Evolutionary conservation across 2,329 filamentous ascomycete species (phyloP), one percentile per base, ranked within the genome.

Genomic region (Pseudomassariella vexata): DNA sequence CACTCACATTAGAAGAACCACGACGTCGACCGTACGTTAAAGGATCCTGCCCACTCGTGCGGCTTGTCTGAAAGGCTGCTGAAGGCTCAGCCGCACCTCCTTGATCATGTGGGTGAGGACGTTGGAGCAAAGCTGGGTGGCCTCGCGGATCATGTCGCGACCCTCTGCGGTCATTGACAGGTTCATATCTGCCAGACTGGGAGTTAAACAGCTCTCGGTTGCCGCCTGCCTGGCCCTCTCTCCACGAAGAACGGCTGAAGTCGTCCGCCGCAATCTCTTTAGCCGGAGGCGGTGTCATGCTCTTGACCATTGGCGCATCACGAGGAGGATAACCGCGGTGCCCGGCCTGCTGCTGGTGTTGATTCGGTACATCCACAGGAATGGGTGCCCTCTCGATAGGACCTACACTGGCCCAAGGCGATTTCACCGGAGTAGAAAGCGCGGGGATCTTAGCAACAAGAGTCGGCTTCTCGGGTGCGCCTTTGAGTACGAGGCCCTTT

Each of bases 251-350:
- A 40, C 92, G 76, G 54, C 82, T 94, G 51, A 95, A 96, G 44
- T 95, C 90, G 56, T 96, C 92, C 0, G 89, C 85, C 5, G 88
- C 86, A 41, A 95, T 94, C 53, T 96, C 89, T 50, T 87, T 86
- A 0, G 82, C 72, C 7, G 67, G 66, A 12, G 67, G 68, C 30
- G 68, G 67, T 12, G 65, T 63, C 43, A 66, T 63, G 32, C 63
- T 63, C 39, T 80, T 79, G 36, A 70, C 66, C 5, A 66, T 63
- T 34, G 73, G 68, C 9, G 65, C 55, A 42, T 86, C 79, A 48
- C 66, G 70, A 15, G 65, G 59, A 36, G 69, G 59, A 40, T 68
- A 68, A 18, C 76, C 30, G 5, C 36, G 32, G 19, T 14, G 5
- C 19, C 14, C 19, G 16, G 24, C 16, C n/a, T 14, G 12, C 71